Conservation (phyloP, 495 filamentous ascomycete genomes). For the Aspergillus homomorphus region DNA sequence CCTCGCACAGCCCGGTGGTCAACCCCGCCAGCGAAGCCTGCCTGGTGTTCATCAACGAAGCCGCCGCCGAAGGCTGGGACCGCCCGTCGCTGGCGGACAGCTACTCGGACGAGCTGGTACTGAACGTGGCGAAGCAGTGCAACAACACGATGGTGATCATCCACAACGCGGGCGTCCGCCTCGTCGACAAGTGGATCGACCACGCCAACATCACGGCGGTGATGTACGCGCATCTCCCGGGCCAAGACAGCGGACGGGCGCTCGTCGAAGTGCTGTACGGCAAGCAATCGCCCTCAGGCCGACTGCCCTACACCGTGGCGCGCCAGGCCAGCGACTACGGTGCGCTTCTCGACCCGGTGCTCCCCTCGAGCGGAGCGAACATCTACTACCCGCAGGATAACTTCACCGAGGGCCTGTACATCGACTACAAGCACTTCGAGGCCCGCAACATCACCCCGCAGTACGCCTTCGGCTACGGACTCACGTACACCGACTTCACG, state of each 20-base stretch:
- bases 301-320: constrained; percentile 76
- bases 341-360: constrained; percentile 56
- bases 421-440: constrained; percentile 69
- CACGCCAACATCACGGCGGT: constrained; percentile 67
- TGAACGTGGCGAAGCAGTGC: constrained; percentile 55
- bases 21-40: constrained; percentile 49
- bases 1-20: constrained; percentile 41
- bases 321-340: constrained; percentile 66
- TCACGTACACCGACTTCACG: constrained; percentile 63
- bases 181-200: constrained; percentile 43
- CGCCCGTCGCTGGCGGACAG: constrained; percentile 21
- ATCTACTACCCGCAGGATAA: constrained; percentile 59
- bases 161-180: constrained; percentile 40
- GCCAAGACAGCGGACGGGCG: constrained; percentile 78
- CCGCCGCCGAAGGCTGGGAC: constrained; percentile 52
- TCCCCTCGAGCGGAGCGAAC: constrained; percentile 41
- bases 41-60: constrained; percentile 62
- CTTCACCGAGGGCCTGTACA: constrained; percentile 59
- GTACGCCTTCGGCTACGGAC: constrained; percentile 66
- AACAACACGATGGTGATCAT: constrained; percentile 52
- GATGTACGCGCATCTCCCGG: constrained; percentile 71
- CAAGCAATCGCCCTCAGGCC: constrained; percentile 65
- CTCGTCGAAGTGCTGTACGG: constrained; percentile 74
- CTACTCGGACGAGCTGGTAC: constrained; percentile 53
- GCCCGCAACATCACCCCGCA: constrained; percentile 51